Evolutionary conservation across 1,284 basidiomycete species (phyloP), one percentile per base, ranked within the genome.

Genomic region (Ganoderma leucocontextum): DNA sequence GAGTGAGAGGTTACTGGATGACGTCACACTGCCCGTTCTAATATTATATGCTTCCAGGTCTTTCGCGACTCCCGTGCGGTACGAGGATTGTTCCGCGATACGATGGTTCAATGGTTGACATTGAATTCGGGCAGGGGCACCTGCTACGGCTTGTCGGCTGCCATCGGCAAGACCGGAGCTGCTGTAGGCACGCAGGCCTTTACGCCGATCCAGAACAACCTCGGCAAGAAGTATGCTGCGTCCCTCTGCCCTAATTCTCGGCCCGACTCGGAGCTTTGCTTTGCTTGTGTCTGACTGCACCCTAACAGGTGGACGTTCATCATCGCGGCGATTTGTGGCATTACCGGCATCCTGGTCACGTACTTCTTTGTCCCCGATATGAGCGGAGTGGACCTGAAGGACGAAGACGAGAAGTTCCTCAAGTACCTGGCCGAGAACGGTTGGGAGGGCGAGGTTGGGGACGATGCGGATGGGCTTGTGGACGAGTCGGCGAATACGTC

Each of bases 141-240:
- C 5, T 89, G 88, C 75, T 92, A 91, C 72, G 91, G 91, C 5
- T 75, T 94, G 61, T 89, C 89, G 53, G 90, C 91, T 12, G 91
- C 91, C 0, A 79, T 93, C 8, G 92, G 92, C 6, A 95, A 95
- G 77, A 84, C 88, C 0, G 93, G 93, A 6, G 93, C 92, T 8
- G 93, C 91, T 19, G 75, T 94, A 64, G 93, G 93, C 3, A 92
- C 90, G 0, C 91, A 95, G 76, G 90, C 85, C 0, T 94, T 94
- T 78, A 91, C 89, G 4, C 91, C 91, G 4, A 93, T 94, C 70
- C 91, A 93, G 76, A 83, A 81, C 65, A 82, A 90, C 73, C 83
- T 91, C 17, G 90, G 89, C 36, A 88, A 90, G 76, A 87, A 84
- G 86, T 90, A 72, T 53, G 79, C 74, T 49, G 47, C 52, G 29